Evolutionary conservation across 768 basidiomycete genomes (phyloP), one percentile per base, ranked within the genome.

Genomic region (Suillus tomentosus): DNA sequence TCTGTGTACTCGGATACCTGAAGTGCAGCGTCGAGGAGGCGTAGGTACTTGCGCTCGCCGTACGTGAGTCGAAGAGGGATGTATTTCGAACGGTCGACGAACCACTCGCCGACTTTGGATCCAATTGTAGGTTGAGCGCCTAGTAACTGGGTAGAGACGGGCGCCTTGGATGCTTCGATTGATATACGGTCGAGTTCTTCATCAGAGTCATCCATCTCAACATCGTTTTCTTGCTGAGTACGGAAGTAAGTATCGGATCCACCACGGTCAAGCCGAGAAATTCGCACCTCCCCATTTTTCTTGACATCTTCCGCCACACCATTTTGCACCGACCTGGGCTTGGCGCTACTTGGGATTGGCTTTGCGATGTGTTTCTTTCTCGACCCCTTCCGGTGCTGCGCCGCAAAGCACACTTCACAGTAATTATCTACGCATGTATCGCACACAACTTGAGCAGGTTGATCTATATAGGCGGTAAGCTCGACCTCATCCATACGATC

Each of bases 1-100:
- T 95, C 93, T 50, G 93, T 95, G 72, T 94, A 94, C 73, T 95
- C 93, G 17, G 90, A 92, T 43, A 93, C 92, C 57, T 85, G 85
- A 47, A 95, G 83, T 3, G 93, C 93, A 10, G 92, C 93, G 64
- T 95, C 93, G 56, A 95, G 81, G 5, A 95, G 84, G 34, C 93
- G 90, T 62, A 95, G 88, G 73, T 82, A 91, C 75, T 95, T 95
- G 67, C 93, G 90, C 74, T 95, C 93, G 51, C 71, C 71, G 50
- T 91, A 77, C 2, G 87, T 88, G 36, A 95, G 80, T 27, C 93
- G 91, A 36, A 94, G 75, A 0, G 93, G 93, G 61, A 94, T 94
- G 74, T 79, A 92, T 73, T 90, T 90, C 27, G 92, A 80, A 43
- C 93, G 86, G 66, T 94, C 90, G 60, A 93, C 79, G 77, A 92